Conservation (phyloP, 2,329 filamentous ascomycete genomes). For the Penicillium sp. region DNA sequence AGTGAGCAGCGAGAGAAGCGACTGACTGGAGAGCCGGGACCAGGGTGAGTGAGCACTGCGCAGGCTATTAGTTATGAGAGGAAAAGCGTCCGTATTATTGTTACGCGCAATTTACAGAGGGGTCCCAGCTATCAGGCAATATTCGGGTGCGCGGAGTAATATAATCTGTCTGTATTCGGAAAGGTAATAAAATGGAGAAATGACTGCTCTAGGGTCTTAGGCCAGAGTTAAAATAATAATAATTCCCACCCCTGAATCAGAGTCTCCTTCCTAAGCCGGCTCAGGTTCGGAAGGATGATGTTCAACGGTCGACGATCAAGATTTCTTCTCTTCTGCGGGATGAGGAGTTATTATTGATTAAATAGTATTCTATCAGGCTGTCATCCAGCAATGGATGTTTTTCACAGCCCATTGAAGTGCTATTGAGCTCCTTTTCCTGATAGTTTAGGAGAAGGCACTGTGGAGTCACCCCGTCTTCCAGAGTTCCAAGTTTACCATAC, state of each 20-base stretch:
- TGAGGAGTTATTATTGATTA: background rate
- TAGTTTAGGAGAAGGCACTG: conserved; percentile 4
- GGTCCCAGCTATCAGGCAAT: background rate
- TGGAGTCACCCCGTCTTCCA: conserved; percentile 1
- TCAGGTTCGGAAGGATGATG: background rate
- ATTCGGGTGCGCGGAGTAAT: background rate
- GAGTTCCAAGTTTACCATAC: conserved; percentile 3
- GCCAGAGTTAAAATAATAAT: background rate
- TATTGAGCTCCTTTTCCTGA: background rate
- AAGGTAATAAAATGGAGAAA: background rate
- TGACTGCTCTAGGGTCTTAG: background rate
- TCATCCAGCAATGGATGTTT: too few relatives aligned
- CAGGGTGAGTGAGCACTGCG: background rate
- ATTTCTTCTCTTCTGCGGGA: background rate
- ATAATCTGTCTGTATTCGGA: background rate
- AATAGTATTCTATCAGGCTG: background rate
- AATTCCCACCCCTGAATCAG: background rate
- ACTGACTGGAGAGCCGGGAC: conserved; percentile 3
- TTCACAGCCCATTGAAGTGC: background rate
- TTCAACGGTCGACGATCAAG: background rate
- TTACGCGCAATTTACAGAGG: background rate
- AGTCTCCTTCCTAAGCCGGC: too few relatives aligned
- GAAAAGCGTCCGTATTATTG: background rate
- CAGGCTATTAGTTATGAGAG: background rate
- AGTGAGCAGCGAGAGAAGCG: conserved; percentile 17